phyloP scores from a whole-genome alignment of 176 grass and related monocot genomes.

The Oryza glaberrima region DNA sequence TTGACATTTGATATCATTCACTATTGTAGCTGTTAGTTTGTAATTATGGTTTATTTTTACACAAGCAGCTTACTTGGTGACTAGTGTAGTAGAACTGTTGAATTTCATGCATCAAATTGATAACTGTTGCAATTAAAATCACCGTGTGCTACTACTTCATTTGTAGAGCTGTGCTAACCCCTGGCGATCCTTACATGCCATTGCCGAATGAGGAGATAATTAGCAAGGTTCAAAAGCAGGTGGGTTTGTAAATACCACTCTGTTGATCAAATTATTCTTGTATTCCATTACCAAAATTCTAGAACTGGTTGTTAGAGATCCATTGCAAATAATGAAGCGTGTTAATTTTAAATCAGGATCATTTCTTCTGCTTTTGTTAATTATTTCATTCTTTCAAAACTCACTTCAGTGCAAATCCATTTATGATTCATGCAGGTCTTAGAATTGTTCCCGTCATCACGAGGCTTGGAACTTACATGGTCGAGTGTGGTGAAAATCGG shows the following conservation, averaged over 20 bases:
- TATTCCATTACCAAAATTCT: neutral
- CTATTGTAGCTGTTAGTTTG: constrained; percentile 9
- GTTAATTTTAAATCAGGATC: neutral
- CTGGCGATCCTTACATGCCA: constrained; percentile 98
- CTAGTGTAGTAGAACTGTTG: neutral
- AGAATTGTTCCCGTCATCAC: constrained; percentile 89
- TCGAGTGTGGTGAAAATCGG: constrained; percentile 93
- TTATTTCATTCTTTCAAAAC: constrained; percentile 21
- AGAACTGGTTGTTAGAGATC: neutral
- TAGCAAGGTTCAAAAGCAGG: constrained; percentile 87
- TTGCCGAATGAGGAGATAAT: constrained; percentile 89
- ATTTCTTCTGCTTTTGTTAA: constrained; percentile 5
- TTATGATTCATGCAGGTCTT: constrained; percentile 58
- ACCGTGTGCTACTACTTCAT: constrained; percentile 9
- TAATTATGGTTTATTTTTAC: constrained; percentile 18
- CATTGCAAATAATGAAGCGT: constrained; percentile 8
- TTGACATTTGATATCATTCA: constrained; percentile 17
- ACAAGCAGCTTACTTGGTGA: neutral
- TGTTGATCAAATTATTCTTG: neutral
- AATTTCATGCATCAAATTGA: neutral
- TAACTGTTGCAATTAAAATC: constrained; percentile 25
- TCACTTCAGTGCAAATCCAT: constrained; percentile 6
- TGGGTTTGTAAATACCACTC: constrained; percentile 33
- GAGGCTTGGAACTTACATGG: constrained; percentile 78
- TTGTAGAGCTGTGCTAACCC: constrained; percentile 93